phyloP scores from a whole-genome alignment of 2,329 filamentous ascomycete species.

The Aspergillus aculeatinus region DNA sequence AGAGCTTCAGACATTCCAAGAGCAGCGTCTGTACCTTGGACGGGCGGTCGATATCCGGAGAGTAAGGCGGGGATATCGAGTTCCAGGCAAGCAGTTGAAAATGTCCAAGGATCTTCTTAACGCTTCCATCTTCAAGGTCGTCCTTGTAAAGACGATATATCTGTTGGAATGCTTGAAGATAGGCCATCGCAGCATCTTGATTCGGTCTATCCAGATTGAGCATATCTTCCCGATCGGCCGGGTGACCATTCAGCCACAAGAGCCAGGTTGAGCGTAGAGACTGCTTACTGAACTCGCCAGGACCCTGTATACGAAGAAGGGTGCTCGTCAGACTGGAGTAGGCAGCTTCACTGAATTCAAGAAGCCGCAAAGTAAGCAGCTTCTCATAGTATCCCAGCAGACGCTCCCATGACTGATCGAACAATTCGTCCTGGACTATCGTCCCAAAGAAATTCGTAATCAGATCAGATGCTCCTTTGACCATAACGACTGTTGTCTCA shows the following conservation, averaged over 20 bases:
- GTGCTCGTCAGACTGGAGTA: conserved; percentile 68
- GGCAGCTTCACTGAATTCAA: conserved; percentile 70
- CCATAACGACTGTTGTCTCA: conserved; percentile 71
- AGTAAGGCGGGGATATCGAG: conserved; percentile 55
- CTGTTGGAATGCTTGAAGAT: conserved; percentile 71
- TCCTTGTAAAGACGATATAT: conserved; percentile 73
- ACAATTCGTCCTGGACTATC: conserved; percentile 64
- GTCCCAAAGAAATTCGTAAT: conserved; percentile 74
- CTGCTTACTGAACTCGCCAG: conserved; percentile 44
- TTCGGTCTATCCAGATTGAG: conserved; percentile 59
- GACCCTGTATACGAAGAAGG: conserved; percentile 47
- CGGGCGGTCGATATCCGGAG: conserved; percentile 39
- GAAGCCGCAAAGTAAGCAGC: conserved; percentile 60
- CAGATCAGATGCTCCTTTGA: conserved; percentile 70
- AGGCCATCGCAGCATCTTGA: conserved; percentile 81
- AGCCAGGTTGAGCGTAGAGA: conserved; percentile 66
- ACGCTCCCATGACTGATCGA: conserved; percentile 72
- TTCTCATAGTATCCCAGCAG: conserved; percentile 68
- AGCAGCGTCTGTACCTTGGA: conserved; percentile 38
- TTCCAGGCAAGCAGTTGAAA: conserved; percentile 69
- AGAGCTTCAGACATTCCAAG: conserved; percentile 34
- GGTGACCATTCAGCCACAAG: conserved; percentile 68
- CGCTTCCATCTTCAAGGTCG: conserved; percentile 61
- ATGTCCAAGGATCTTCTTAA: conserved; percentile 68
- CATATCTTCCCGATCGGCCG: conserved; percentile 46